Evolutionary conservation across 805 yeast species (phyloP), one percentile per base, ranked within the genome.

Genomic region (Candida multigemmis): DNA sequence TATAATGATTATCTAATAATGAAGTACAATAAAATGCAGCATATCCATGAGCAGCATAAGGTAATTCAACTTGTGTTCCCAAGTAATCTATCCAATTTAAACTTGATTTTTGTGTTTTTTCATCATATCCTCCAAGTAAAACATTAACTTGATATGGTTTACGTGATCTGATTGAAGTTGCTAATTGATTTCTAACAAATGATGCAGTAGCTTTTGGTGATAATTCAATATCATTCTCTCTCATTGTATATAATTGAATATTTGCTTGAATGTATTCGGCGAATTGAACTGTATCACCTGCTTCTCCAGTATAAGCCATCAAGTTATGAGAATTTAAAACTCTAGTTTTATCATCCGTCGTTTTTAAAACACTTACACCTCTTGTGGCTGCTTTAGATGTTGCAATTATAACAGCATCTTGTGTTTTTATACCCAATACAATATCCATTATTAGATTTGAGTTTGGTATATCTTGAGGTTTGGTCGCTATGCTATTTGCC

Each of bases 41-140:
- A 48, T 91, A 91, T 8, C 98, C 98, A 52, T 91, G 98, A 2
- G 97, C 97, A 11, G 93, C 95, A 49, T 91, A 91, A 10, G 98
- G 97, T 33, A 91, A 65, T 34, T 78, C 84, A 10, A 78, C 94
- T 39, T 78, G 74, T 3, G 98, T 83, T 6, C 98, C 98, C 38
- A 91, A 61, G 53, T 91, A 91, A 51, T 91, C 98, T 40, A 91
- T 81, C 78, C 89, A 85, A 46, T 81, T 77, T 44, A 91, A 66
- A 27, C 71, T 61, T 21, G 96, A 85, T 33, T 59, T 63, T 21
- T 65, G 53, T 6, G 63, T 64, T 36, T 67, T 70, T 10, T 58
- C 53, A 44, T 85, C 89, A 50, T 65, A 77, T 7, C 97, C 96
- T 22, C 81, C 98, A 34, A 91, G 58, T 33, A 91, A 65, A n/a